Conservation (phyloP, 2,329 filamentous ascomycete species). For the Aphanocladium album region DNA sequence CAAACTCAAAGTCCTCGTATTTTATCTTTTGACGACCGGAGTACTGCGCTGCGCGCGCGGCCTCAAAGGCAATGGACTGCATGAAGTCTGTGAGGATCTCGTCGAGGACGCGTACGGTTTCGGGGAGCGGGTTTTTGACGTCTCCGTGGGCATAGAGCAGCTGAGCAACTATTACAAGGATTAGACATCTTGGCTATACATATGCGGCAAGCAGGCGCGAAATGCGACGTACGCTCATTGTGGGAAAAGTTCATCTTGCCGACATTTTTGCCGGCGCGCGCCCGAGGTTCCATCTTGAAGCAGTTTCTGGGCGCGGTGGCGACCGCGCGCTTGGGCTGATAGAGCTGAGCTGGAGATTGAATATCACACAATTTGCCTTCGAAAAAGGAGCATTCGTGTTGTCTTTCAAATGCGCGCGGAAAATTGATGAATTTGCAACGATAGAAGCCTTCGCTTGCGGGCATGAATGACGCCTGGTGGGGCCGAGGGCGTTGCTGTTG, state of each 20-base stretch:
- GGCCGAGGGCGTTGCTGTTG: not conserved
- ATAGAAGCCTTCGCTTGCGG: not conserved
- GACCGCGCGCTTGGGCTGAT: not conserved
- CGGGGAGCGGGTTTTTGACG: constrained; percentile 68
- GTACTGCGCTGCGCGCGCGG: constrained; percentile 78
- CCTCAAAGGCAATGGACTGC: constrained; percentile 86
- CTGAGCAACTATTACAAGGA: constrained; percentile 53
- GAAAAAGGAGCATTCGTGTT: not conserved
- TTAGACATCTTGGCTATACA: not conserved
- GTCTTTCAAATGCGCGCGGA: not conserved
- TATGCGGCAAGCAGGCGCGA: not conserved
- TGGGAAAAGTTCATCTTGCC: constrained; percentile 75
- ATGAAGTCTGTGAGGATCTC: constrained; percentile 97
- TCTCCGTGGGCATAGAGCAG: constrained; percentile 80
- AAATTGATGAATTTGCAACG: not conserved
- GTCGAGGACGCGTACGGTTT: constrained; percentile 83
- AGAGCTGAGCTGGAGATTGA: not conserved
- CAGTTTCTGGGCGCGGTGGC: not conserved
- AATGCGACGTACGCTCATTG: constrained; percentile 56
- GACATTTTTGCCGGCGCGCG: constrained; percentile 73
- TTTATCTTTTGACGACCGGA: constrained; percentile 94
- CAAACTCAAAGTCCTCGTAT: constrained; percentile 95
- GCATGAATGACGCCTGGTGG: constrained; percentile 11
- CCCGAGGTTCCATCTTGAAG: constrained; percentile 63
- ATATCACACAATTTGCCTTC: no score